Evolutionary conservation across 2,329 filamentous ascomycete genomes (phyloP), one percentile per base, ranked within the genome.

Genomic region (Claviceps capensis): DNA sequence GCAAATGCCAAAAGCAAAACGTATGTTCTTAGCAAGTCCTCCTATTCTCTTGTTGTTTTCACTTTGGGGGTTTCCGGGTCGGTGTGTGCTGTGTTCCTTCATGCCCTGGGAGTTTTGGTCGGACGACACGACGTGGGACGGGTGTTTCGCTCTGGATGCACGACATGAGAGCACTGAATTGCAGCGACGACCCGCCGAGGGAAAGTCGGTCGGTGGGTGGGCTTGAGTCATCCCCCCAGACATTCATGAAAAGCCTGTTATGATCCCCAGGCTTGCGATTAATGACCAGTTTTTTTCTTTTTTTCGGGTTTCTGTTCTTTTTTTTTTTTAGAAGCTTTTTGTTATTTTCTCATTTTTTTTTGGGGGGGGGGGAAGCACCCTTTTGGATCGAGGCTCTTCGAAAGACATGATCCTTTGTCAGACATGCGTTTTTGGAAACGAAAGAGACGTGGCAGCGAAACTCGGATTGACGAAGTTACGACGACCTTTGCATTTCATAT

Each of bases 381-480:
- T 56, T 42, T 22, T 51, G 50, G 50, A 59, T 14, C 23, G 19
- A 9, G 8, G 41, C 41, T 43, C 4, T 34, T 34, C 30, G 9
- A 34, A 34, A 11, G 30, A 11, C 9, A 34, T 11, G 30, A 34
- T 11, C 9, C 9, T 34, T 11, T 34, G 30, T 34, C 30, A 34
- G 30, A 34, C 30, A 52, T 48, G 49, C 57, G 53, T 46, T 34
- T 59, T 59, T 58, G 54, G 59, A 59, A 58, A 55, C 50, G 57
- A 60, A 56, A 58, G 58, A 58, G 53, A 54, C 53, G 54, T 55
- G 56, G 30, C 51, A 58, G 47, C 23, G 58, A 57, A 34, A 58
- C 60, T 57, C 59, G 63, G 59, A 65, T 66, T 34, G 59, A 67
- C 59, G 65, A 67, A 59, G 52, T 67, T 59, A 67, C 60, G 65